These are phyloP conservation scores for Chimonanthus praecox DNA, from an alignment of 164 flowering plant genomes.

Conservation along the genomic window DNA sequence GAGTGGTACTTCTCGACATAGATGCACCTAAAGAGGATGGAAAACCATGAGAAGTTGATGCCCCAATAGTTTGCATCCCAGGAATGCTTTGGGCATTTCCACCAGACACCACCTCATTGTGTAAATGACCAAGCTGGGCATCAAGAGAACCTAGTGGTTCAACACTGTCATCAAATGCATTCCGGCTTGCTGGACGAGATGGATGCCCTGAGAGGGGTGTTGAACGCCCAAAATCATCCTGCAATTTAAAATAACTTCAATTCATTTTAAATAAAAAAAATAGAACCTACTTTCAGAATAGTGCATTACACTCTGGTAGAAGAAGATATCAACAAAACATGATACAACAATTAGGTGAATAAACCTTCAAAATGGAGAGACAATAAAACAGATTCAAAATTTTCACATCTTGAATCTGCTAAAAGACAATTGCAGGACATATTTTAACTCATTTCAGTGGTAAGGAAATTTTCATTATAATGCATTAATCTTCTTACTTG, in stretches of 20 bases:
- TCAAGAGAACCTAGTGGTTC: constrained; percentile 40
- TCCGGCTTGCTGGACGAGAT: constrained; percentile 74
- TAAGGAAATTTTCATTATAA: no score
- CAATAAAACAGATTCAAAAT: no score
- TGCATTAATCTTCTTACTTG: background rate
- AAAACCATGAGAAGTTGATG: constrained; percentile 49
- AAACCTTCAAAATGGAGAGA: background rate
- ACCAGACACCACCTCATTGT: constrained; percentile 34
- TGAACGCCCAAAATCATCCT: constrained; percentile 55
- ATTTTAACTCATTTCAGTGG: background rate
- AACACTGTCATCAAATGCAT: constrained; percentile 46
- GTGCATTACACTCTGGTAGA: background rate
- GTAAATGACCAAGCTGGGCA: constrained; percentile 48
- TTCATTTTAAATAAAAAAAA: background rate
- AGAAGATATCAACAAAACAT: background rate
- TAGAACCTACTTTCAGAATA: background rate
- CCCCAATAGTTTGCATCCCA: constrained; percentile 25
- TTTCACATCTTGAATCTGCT: background rate
- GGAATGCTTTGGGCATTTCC: constrained; percentile 29
- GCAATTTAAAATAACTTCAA: constrained; percentile 17
- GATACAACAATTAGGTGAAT: background rate
- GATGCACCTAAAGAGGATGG: constrained; percentile 72
- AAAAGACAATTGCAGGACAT: background rate
- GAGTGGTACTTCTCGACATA: constrained; percentile 67
- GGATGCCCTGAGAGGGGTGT: constrained; percentile 44